These are phyloP conservation scores for Schwanniomyces sp. DNA, from an alignment of 805 yeast genomes.

Conservation along the genomic window DNA sequence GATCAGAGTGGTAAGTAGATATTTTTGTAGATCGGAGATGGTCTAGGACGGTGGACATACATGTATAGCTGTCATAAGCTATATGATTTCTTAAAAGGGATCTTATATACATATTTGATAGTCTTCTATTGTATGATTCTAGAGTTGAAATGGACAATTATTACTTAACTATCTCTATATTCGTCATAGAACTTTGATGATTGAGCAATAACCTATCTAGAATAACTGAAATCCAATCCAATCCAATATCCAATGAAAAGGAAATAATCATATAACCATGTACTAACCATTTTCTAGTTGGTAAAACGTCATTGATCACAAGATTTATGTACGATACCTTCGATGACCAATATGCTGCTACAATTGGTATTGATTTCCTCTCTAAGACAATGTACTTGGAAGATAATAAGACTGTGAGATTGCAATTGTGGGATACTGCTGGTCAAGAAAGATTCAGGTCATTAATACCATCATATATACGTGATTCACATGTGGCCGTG, in stretches of 20 bases:
- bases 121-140: too few relatives aligned
- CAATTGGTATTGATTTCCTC: slow-evolving; percentile 94
- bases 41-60: background rate
- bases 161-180: too few relatives aligned
- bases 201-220: too few relatives aligned
- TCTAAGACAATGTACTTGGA: slow-evolving; percentile 94
- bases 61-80: too few relatives aligned
- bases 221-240: too few relatives aligned
- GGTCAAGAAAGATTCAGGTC: slow-evolving; percentile 97
- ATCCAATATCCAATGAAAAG: too few relatives aligned
- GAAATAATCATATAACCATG: background rate
- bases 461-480: slow-evolving; percentile 89
- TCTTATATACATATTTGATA: too few relatives aligned
- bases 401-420: slow-evolving; percentile 84
- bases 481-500: slow-evolving; percentile 97
- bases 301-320: slow-evolving; percentile 94
- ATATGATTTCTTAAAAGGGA: too few relatives aligned
- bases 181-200: too few relatives aligned
- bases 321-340: slow-evolving; percentile 97
- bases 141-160: too few relatives aligned
- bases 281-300: slow-evolving; percentile 48
- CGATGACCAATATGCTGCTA: slow-evolving; percentile 94
- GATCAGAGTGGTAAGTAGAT: slow-evolving; percentile 74
- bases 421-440: slow-evolving; percentile 97
- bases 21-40: background rate